Percentiles rank a stretch among this genome's conserved stretches.
Evolutionary conservation across 2,329 filamentous ascomycete genomes (phyloP).

Genomic region (Seiridium cupressi): DNA sequence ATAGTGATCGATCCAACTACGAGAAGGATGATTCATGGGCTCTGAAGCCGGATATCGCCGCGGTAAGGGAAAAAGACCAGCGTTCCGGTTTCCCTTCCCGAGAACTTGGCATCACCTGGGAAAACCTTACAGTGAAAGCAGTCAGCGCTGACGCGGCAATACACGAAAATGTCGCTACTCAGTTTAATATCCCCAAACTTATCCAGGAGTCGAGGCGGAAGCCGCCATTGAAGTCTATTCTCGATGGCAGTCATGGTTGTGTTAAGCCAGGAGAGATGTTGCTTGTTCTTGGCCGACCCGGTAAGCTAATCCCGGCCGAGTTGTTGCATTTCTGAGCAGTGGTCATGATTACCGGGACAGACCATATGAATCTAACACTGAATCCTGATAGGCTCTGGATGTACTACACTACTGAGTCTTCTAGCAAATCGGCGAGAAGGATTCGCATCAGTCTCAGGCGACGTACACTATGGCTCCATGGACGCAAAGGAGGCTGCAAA

Average conservation of each 20-base stretch:
- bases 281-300: slow-evolving; percentile 45
- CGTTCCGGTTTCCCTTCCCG: slow-evolving; percentile 45
- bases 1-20: not conserved
- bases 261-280: slow-evolving; percentile 42
- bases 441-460: slow-evolving; percentile 54
- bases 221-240: slow-evolving; percentile 36
- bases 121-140: slow-evolving; percentile 61
- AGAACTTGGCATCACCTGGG: slow-evolving; percentile 63
- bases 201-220: slow-evolving; percentile 52
- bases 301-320: slow-evolving; percentile 14
- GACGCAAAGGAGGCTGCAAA: slow-evolving; percentile 57
- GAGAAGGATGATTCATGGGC: slow-evolving; percentile 1
- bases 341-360: too few species aligned
- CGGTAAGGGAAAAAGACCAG: slow-evolving; percentile 27
- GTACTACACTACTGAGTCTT: slow-evolving; percentile 51
- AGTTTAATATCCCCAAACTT: slow-evolving; percentile 54
- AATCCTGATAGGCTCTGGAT: slow-evolving; percentile 28
- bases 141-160: slow-evolving; percentile 60
- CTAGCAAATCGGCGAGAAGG: slow-evolving; percentile 27
- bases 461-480: slow-evolving; percentile 18
- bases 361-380: not conserved
- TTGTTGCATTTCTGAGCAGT: too few species aligned
- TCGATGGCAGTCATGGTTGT: slow-evolving; percentile 9
- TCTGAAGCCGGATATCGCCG: not conserved
- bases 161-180: slow-evolving; percentile 63